phyloP scores from a whole-genome alignment of 2,329 filamentous ascomycete genomes.

The Fusarium abutilonis region DNA sequence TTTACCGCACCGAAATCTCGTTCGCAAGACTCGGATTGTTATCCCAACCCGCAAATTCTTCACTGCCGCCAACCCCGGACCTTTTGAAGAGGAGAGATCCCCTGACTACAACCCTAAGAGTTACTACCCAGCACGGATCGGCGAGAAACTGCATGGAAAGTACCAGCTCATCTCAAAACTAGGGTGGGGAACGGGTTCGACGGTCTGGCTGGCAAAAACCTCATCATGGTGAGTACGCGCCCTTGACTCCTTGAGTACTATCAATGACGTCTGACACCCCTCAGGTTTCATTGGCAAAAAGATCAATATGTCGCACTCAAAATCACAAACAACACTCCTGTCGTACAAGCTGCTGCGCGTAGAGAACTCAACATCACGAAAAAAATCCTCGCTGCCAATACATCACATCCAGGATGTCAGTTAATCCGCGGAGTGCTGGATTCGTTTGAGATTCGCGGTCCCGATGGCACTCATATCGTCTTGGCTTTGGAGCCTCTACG shows the following conservation, averaged over 20 bases:
- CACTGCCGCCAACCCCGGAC: slow-evolving; percentile 4
- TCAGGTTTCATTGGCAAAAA: slow-evolving; percentile 41
- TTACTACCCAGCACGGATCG: slow-evolving; percentile 49
- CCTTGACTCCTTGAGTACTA: background rate
- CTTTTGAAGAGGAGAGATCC: slow-evolving; percentile 43
- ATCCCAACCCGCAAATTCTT: slow-evolving; percentile 18
- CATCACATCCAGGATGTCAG: slow-evolving; percentile 36
- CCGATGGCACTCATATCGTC: slow-evolving; percentile 35
- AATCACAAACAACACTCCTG: slow-evolving; percentile 43
- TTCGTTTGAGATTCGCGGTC: slow-evolving; percentile 39
- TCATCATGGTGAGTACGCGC: slow-evolving; percentile 38
- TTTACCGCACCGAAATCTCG: background rate
- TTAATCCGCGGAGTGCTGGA: slow-evolving; percentile 39
- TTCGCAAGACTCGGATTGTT: background rate
- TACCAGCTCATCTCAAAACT: slow-evolving; percentile 53
- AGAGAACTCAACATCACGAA: slow-evolving; percentile 42
- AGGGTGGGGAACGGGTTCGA: slow-evolving; percentile 52
- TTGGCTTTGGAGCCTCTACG: slow-evolving; percentile 42
- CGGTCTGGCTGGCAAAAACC: slow-evolving; percentile 52
- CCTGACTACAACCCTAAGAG: slow-evolving; percentile 40
- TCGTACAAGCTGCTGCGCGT: slow-evolving; percentile 36
- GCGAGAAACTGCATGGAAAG: slow-evolving; percentile 48
- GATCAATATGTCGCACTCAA: slow-evolving; percentile 45
- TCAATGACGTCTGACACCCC: background rate
- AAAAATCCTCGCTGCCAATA: slow-evolving; percentile 36